These are phyloP conservation scores for Persicaria maculosa DNA, from an alignment of 148 eudicot genomes.

Conservation along the genomic window DNA sequence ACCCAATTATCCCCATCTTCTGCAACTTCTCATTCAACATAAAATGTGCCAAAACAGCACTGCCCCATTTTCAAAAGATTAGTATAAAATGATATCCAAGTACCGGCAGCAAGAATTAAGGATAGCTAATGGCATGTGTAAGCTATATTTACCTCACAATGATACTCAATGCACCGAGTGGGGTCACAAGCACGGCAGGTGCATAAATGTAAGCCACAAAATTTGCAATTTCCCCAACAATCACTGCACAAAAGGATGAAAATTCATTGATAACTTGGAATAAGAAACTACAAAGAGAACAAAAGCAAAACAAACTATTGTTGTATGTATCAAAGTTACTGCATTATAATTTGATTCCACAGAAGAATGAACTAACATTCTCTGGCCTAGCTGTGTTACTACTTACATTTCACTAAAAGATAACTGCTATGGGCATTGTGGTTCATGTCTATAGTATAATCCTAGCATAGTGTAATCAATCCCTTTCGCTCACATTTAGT, in stretches of 20 bases:
- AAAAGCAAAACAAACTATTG: neutral
- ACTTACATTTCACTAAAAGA: neutral
- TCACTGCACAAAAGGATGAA: constrained; percentile 42
- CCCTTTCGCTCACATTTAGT: neutral
- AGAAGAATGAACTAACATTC: neutral
- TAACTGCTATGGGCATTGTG: neutral
- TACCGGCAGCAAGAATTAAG: constrained; percentile 5
- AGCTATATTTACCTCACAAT: constrained; percentile 63
- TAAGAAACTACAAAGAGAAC: neutral
- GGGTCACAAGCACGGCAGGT: constrained; percentile 94
- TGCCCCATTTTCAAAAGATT: constrained; percentile 21
- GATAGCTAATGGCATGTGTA: constrained; percentile 1
- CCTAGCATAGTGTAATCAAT: neutral
- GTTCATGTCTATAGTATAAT: neutral
- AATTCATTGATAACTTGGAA: neutral
- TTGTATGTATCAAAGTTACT: neutral
- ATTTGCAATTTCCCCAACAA: constrained; percentile 82
- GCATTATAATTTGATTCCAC: neutral
- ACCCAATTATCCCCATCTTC: constrained; percentile 79
- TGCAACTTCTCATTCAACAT: constrained; percentile 63
- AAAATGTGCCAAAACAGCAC: constrained; percentile 86
- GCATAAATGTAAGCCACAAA: constrained; percentile 88
- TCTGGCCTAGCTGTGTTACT: no score
- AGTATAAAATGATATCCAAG: neutral
- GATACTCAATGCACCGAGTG: constrained; percentile 89